phyloP scores from a whole-genome alignment of 208 protist genomes.

The Crithidia expoeki region DNA sequence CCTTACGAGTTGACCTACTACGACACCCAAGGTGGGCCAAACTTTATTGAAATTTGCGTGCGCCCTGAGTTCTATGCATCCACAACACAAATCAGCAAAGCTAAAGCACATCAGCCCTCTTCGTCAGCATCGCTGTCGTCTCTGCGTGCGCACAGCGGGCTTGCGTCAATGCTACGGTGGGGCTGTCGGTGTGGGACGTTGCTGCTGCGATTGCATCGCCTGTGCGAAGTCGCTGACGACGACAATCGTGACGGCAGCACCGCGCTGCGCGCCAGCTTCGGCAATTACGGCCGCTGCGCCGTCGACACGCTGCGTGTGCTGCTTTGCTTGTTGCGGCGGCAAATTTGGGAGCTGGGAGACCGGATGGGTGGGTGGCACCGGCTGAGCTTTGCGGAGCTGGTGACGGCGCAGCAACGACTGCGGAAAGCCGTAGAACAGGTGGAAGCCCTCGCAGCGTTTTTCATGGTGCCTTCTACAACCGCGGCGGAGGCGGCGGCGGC shows the following conservation, averaged over 20 bases:
- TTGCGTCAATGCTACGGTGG: slow-evolving; percentile 62
- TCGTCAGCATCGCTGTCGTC: not conserved
- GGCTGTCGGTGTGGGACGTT: slow-evolving; percentile 76
- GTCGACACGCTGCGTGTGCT: slow-evolving; percentile 53
- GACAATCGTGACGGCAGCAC: not conserved
- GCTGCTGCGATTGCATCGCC: slow-evolving; percentile 56
- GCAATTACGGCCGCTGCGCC: slow-evolving; percentile 75
- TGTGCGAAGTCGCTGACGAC: slow-evolving; percentile 53
- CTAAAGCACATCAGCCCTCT: too few species aligned
- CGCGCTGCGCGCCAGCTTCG: slow-evolving; percentile 51
- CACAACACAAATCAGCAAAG: not conserved
- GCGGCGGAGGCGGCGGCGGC: not conserved
- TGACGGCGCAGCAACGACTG: slow-evolving; percentile 56
- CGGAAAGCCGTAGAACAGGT: slow-evolving; percentile 44
- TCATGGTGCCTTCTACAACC: slow-evolving; percentile 37
- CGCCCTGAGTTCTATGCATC: slow-evolving; percentile 21
- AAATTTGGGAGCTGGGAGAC: slow-evolving; percentile 51
- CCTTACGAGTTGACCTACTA: slow-evolving; percentile 53
- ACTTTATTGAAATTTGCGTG: slow-evolving; percentile 26
- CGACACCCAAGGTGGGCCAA: slow-evolving; percentile 10
- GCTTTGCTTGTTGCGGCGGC: slow-evolving; percentile 48
- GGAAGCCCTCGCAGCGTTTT: slow-evolving; percentile 54
- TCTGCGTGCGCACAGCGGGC: slow-evolving; percentile 12
- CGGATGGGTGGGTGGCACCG: slow-evolving; percentile 51
- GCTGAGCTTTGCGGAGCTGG: slow-evolving; percentile 59